Base-by-base conservation (phyloP, 2,329 filamentous ascomycete genomes). In the Monilinia vaccinii-corymbosi region DNA sequence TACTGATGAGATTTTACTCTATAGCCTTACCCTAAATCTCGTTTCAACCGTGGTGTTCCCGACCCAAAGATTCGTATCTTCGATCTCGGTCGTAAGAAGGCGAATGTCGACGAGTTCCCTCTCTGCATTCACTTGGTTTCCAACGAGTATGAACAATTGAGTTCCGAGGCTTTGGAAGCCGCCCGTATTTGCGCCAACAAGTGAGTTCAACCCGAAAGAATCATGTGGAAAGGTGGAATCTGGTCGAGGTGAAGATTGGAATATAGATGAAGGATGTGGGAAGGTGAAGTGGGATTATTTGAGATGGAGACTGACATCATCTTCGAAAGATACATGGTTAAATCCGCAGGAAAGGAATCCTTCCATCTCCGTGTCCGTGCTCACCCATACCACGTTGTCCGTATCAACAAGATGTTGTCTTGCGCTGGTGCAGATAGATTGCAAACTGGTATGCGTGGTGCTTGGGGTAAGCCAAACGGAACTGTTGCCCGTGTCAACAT, bases 341-440 rank as follows among this genome's bases (percentile, higher is more conserved):
- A 88, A 83, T 77, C 79, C 72, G 77, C 79, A 71, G 85, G 85
- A 77, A 88, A 88, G 82, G 85, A 88, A 74, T 77, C 79, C 75
- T 88, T 88, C 83, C 85, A 88, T 77, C 79, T 88, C 70, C 85
- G 85, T 72, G 82, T 88, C 75, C 85, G 94, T 76, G 92, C 91
- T 75, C 94, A 99, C 86, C 94, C 94, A 71, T 99, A 90, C 91
- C 94, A 99, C 85, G 94, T 99, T 81, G 89, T 99, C 85, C 94
- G 94, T 81, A 99, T 99, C 92, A 99, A 99, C 91, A 99, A 99
- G 89, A 99, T 99, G 94, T 93, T 99, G 91, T 97, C 94, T 77
- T 99, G 94, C 80, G 94, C 94, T 75, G 94, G 94, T 86, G 94
- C 94, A 87, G 94, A 99, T 97, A 91, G 94, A 88, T 85, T 99